Evolutionary conservation across 345 rosid genomes (phyloP), one percentile per base, ranked within the genome.

Genomic region (Theobroma cacao): DNA sequence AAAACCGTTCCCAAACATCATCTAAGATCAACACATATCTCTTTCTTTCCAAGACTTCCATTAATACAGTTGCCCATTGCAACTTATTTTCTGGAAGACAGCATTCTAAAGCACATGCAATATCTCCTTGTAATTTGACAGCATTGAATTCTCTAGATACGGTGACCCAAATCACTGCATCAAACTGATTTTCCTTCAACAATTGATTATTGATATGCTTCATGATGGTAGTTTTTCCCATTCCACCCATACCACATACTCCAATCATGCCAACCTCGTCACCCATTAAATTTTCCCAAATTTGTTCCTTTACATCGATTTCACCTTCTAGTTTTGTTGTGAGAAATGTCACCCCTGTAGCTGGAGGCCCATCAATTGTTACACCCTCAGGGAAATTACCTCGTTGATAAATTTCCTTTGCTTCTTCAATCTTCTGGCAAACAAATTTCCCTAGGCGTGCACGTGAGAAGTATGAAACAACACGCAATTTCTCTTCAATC

Each of bases 21-120:
- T 71, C 75, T 48, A 71, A 50, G 41, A 71, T 71, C 41, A 71
- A 24, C 56, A 71, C 75, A 71, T 48, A 50, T 71, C 60, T 30
- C 75, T 20, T 50, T 30, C 17, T 26, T 10, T 31, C 40, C 58
- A 47, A 71, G 41, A 48, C 17, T 9, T 30, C 28, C 41, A 43
- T 67, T 26, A 67, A 30, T 26, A 24, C n/a, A 43, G 55, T 7
- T 13, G 72, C 33, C 30, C 72, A 38, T 26, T 14, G 53, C 55
- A 67, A 14, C 24, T 67, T 11, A 67, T 26, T 43, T 67, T 43
- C 1, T 12, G 53, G 72, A 41, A 50, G 55, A 50, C n/a, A 15
- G 55, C 17, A 50, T 15, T 50, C 55, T 50, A 50, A 17, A 50
- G 55, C n/a, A 17, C 55, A 4, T 52, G 56, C 55, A 68, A 68